Percentiles rank a stretch among this genome's conserved stretches.
Conservation (phyloP, 2,329 filamentous ascomycete species). For the Coniochaeta ligniaria region DNA sequence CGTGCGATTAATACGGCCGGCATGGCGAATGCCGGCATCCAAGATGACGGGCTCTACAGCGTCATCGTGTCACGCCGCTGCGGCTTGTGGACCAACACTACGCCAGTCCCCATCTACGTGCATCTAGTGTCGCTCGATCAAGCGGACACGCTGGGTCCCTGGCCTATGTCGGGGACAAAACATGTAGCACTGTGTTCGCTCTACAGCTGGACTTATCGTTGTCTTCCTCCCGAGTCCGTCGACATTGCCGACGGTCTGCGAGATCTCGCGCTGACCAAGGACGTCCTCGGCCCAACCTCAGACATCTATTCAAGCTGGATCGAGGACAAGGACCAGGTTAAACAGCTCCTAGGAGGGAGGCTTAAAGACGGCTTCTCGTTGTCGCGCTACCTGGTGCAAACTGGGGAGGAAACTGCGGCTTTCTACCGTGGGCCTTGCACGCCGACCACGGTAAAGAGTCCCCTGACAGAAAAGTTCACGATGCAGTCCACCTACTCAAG, state of each 20-base stretch:
- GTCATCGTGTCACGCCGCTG: constrained; percentile 1
- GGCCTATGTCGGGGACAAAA: neutral
- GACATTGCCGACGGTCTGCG: neutral
- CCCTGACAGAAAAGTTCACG: neutral
- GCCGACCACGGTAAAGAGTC: neutral
- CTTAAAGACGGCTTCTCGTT: neutral
- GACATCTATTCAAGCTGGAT: neutral
- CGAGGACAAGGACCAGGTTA: neutral
- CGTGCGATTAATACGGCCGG: neutral
- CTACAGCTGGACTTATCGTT: constrained; percentile 6
- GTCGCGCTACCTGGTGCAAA: neutral
- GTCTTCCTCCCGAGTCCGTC: constrained; percentile 1
- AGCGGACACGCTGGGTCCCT: neutral
- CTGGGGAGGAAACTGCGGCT: neutral
- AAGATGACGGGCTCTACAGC: neutral
- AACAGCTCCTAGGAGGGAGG: neutral
- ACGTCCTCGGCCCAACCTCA: neutral
- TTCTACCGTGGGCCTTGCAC: neutral
- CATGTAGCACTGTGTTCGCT: constrained; percentile 2
- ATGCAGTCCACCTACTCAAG: neutral
- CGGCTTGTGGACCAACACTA: neutral
- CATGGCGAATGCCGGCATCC: neutral
- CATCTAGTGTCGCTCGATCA: neutral
- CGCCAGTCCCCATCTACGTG: constrained; percentile 3
- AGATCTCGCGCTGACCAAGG: neutral